Base-by-base conservation (phyloP, 257 asterid genomes). In the Verbena officinalis region DNA sequence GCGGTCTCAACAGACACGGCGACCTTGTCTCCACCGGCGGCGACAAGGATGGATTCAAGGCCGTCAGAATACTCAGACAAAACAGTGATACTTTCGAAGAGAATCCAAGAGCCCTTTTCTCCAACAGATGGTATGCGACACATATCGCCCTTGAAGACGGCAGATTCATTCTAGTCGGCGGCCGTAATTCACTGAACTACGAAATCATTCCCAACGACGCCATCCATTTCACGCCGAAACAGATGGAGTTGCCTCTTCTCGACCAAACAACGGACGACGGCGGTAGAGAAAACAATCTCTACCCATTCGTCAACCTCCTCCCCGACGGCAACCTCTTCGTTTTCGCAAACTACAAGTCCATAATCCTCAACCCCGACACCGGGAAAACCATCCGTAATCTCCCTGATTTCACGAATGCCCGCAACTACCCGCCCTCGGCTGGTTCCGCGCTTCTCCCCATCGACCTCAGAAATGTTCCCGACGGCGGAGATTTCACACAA, bases 371-470 rank as follows among this genome's bases (percentile, higher is more conserved):
- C 60, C 95, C 97, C 3, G 15, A 38, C 19, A 87, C 86, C 0
- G 97, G 95, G 1, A 56, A 74, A 45, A 73, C 69, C 10, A 7
- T 94, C 19, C 78, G 84, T 0, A 15, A 17, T 3, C 86, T 86
- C 60, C 97, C 99, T 0, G 85, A 83, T 42, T 71, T 90, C 6
- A 48, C 75, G 0, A 92, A 94, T 0, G 49, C 93, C 22, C 80
- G 96, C 12, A 94, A 83, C 76, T 94, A 94, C 61, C 99, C 99
- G 0, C 74, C 95, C 3, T 90, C 97, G 0, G 99, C 84, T 0
- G 72, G 62, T 86, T 87, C 99, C 0, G 87, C 91, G 31, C 83
- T 94, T 9, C 89, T 94, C 30, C 96, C 97, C 0, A 67, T 94
- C 7, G 72, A 84, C 48, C 95, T 91, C 11, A 34, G 62, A 7